Conservation (phyloP, 2,329 filamentous ascomycete genomes). For the Monilinia laxa region DNA sequence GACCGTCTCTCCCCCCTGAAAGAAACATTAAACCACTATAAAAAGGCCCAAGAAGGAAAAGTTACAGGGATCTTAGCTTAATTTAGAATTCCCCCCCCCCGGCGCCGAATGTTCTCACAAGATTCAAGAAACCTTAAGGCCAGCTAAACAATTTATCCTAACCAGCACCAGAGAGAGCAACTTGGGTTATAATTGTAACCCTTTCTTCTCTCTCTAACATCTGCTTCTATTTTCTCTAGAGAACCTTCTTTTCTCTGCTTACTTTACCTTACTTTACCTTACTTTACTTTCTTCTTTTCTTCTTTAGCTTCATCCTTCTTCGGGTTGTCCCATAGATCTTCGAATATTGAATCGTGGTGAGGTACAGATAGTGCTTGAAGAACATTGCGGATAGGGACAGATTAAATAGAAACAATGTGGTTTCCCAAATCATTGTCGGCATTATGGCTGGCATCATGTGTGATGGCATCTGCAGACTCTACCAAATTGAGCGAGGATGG, state of each 20-base stretch:
- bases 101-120: slow-evolving; percentile 5
- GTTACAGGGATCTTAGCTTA: slow-evolving; percentile 12
- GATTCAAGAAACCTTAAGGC: slow-evolving; percentile 10
- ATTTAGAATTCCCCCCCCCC: not conserved
- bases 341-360: not conserved
- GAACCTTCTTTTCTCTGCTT: slow-evolving; percentile 14
- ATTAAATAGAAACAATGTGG: slow-evolving; percentile 36
- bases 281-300: slow-evolving; percentile 8
- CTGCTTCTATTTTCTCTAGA: slow-evolving; percentile 4
- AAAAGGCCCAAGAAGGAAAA: not conserved
- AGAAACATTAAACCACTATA: not conserved
- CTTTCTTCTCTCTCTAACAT: not conserved
- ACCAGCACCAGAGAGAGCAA: not conserved
- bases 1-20: not conserved
- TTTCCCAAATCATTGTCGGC: slow-evolving; percentile 34
- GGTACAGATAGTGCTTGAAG: not conserved
- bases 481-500: slow-evolving; percentile 43
- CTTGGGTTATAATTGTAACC: not conserved
- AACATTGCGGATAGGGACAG: slow-evolving; percentile 10
- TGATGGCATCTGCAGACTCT: slow-evolving; percentile 40
- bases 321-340: not conserved
- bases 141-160: slow-evolving; percentile 10
- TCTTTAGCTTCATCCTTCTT: not conserved
- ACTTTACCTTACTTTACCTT: slow-evolving; percentile 6
- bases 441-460: slow-evolving; percentile 41